Evolutionary conservation across 1,284 basidiomycete species (phyloP).

Genomic region (Peniophora sp.): DNA sequence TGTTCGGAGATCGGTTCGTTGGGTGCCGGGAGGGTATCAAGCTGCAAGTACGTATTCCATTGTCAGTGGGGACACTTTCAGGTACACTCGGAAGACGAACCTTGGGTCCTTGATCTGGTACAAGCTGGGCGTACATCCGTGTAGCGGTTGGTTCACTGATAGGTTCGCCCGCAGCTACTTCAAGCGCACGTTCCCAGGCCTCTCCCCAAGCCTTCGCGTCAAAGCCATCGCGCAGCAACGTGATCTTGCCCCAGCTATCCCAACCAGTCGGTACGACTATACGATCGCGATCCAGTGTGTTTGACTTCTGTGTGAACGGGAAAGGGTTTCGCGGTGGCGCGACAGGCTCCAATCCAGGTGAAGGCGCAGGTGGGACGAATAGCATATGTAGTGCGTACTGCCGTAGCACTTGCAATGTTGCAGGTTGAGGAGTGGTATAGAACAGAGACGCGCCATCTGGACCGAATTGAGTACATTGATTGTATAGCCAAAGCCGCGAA

Average conservation of each 20-base stretch:
- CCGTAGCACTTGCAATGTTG: constrained; percentile 76
- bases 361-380: constrained; percentile 69
- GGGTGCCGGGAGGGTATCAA: constrained; percentile 62
- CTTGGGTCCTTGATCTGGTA: constrained; percentile 67
- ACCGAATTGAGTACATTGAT: not conserved
- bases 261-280: constrained; percentile 92
- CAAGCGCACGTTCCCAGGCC: constrained; percentile 74
- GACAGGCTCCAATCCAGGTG: constrained; percentile 39
- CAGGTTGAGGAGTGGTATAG: constrained; percentile 81
- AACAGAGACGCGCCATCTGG: constrained; percentile 89
- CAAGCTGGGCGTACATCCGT: constrained; percentile 52
- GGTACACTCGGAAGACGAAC: constrained; percentile 34
- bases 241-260: constrained; percentile 98
- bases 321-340: constrained; percentile 69
- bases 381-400: constrained; percentile 84
- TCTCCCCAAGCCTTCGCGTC: constrained; percentile 76
- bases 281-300: constrained; percentile 87
- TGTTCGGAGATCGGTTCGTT: constrained; percentile 80
- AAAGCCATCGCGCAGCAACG: constrained; percentile 85
- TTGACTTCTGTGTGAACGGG: constrained; percentile 81
- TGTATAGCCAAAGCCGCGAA: constrained; percentile 9
- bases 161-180: constrained; percentile 28
- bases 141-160: constrained; percentile 42
- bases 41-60: constrained; percentile 27
- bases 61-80: not conserved